Evolutionary conservation across 495 filamentous ascomycete genomes (phyloP), one percentile per base, ranked within the genome.

Genomic region (Penicillium robsamsonii): DNA sequence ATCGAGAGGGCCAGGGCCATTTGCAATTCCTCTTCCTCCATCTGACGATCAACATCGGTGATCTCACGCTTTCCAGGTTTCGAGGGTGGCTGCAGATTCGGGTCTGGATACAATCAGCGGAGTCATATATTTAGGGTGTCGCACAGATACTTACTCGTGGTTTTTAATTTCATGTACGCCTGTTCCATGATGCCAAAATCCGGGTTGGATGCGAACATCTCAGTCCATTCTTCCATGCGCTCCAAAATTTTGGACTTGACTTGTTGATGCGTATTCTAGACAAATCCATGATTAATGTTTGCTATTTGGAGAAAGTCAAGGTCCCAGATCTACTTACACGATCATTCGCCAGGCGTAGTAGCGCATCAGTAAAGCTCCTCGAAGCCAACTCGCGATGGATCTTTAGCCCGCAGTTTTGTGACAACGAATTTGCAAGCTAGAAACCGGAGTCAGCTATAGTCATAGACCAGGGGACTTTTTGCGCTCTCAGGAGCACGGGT

Each of bases 111-210:
- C 13, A 13, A 49, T 53, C 44, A 57, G 38, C 17, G 33, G 24
- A 57, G 46, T 31, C 5, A 42, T 27, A 52, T 22, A 22, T 11
- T 38, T 5, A 35, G 17, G 27, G 6, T 0, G 11, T 5, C 17
- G 2, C 9, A 29, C 17, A 31, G 30, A 9, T 18, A 66, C 81
- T 62, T 66, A 89, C 86, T 89, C 66, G 86, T 83, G 31, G 78
- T 80, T 70, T 96, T 96, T 47, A 98, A 75, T 65, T 87, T 92
- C 78, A 85, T 87, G 69, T 91, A 97, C 50, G 92, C 91, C 66
- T 96, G 91, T 69, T 94, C 88, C 94, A 98, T 98, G 59, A 97
- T 96, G 24, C 94, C 94, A 55, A 98, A 84, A 63, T 96, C 92
- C 10, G 92, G 86, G 70, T 96, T 90, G 35, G 79, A 86, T 57